These are phyloP conservation scores for Saccharomycopsis sp. DNA, from an alignment of 805 yeast genomes.

Conservation along the genomic window DNA sequence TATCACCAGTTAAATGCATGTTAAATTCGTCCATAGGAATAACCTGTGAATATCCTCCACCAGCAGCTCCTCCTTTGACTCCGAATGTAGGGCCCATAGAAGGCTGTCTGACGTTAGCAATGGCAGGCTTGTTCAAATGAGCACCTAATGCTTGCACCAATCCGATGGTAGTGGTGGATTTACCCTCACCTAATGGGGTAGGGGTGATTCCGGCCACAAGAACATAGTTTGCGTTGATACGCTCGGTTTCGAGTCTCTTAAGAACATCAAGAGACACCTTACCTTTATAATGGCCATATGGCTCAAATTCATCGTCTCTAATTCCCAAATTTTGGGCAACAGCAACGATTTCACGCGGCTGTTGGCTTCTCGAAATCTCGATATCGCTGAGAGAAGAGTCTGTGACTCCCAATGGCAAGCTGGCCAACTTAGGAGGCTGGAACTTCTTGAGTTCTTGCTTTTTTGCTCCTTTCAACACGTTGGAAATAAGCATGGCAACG, in stretches of 20 bases:
- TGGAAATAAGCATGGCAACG: slow-evolving; percentile 87
- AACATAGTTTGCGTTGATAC: slow-evolving; percentile 76
- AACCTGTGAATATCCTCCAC: slow-evolving; percentile 97
- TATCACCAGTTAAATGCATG: slow-evolving; percentile 96
- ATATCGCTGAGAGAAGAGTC: slow-evolving; percentile 85
- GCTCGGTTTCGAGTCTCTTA: slow-evolving; percentile 54
- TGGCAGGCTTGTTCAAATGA: slow-evolving; percentile 70
- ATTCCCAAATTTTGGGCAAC: slow-evolving; percentile 84
- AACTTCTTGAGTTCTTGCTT: slow-evolving; percentile 33
- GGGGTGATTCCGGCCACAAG: slow-evolving; percentile 97
- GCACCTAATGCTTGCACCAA: slow-evolving; percentile 96
- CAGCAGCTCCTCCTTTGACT: slow-evolving; percentile 99
- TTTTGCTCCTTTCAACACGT: slow-evolving; percentile 76
- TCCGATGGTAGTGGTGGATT: slow-evolving; percentile 93
- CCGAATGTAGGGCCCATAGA: slow-evolving; percentile 99
- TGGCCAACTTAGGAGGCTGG: slow-evolving; percentile 47
- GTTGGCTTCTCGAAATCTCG: slow-evolving; percentile 82
- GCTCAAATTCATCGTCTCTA: slow-evolving; percentile 70
- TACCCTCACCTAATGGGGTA: slow-evolving; percentile 97
- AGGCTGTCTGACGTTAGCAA: slow-evolving; percentile 96
- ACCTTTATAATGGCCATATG: slow-evolving; percentile 84
- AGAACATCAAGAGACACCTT: slow-evolving; percentile 62
- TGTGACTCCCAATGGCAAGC: slow-evolving; percentile 32
- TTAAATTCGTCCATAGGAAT: slow-evolving; percentile 99
- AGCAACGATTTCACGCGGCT: slow-evolving; percentile 71